Base-by-base conservation (phyloP, 805 yeast genomes). In the Maudiozyma turicensis region DNA sequence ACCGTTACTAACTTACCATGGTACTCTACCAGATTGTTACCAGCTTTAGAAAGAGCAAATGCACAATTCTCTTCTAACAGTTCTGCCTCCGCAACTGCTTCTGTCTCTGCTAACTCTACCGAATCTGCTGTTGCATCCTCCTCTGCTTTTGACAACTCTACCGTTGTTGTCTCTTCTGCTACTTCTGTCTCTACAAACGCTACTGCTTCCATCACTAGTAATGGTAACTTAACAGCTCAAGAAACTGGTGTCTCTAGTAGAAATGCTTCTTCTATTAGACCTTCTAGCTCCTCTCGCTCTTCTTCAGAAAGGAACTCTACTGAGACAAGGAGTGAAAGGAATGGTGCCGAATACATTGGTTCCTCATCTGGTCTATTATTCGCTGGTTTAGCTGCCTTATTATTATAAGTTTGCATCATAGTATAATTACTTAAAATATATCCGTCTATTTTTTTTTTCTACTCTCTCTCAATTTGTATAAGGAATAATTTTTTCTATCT, bases 1-100 rank as follows among this genome's bases (percentile, higher is more conserved):
- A 59, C 61, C 40, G 57, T 66, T 33, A 58, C 66, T 31, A 60
- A 58, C 37, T 55, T 66, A 41, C 66, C 69, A 53, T 66, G 69
- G 69, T 66, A 61, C 50, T 53, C 61, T 33, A 40, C 54, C 15
- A 60, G 66, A 54, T 47, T 63, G 30, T 52, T 45, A 38, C 52
- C 61, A 8, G 55, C 48, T 43, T 42, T 56, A 11, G 48, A 44
- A 20, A 8, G 48, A 29, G 43, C 48, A 20, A 37, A 42, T 10
- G 40, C 38, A 3, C 43, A 30, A 20, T 44, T 29, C 28, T 33
- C 48, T 28, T n/a, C 41, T 37, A 20, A 40, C 13, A 42, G 40
- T 31, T 15, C 46, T n/a, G 41, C 43, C 14, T 30, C 47, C 29
- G 30, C 48, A 34, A 11, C 50, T 13, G 30, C 49, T 26, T 29